A percentile compares a stretch with the other conserved stretches of the same genome.
Conservation (phyloP, 139 green algal genomes). For the Chlorella sorokiniana region DNA sequence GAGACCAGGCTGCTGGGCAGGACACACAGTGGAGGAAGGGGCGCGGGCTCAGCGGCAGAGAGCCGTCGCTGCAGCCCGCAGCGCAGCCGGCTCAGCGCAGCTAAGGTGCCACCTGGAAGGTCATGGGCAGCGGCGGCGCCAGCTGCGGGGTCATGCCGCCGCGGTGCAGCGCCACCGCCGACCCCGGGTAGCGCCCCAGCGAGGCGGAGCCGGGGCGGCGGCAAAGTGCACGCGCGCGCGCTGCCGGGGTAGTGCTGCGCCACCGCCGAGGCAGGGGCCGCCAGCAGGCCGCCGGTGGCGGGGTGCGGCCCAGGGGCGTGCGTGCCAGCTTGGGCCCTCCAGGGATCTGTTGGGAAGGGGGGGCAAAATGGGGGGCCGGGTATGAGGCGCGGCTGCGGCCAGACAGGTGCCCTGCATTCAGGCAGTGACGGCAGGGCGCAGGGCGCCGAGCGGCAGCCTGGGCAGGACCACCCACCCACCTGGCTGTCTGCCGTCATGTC, state of each 20-base stretch:
- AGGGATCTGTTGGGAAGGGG: slow-evolving; percentile 16
- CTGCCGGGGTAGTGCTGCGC: slow-evolving; percentile 35
- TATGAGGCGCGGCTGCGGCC: too few relatives aligned
- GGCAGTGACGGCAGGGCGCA: background rate
- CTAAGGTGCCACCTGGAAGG: slow-evolving; percentile 66
- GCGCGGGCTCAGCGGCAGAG: too few relatives aligned
- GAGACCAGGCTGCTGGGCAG: too few relatives aligned
- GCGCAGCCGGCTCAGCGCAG: too few relatives aligned
- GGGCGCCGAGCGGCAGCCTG: background rate
- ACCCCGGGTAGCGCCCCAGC: slow-evolving; percentile 29
- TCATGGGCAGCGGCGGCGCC: slow-evolving; percentile 43
- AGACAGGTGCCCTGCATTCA: too few relatives aligned
- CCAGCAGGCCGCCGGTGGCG: slow-evolving; percentile 6
- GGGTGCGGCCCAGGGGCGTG: slow-evolving; percentile 36
- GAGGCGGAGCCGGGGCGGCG: slow-evolving; percentile 22
- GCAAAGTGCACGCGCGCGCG: background rate
- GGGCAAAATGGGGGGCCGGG: too few relatives aligned
- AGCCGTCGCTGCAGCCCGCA: too few relatives aligned
- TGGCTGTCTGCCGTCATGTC: background rate
- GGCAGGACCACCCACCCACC: background rate
- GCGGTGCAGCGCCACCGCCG: slow-evolving; percentile 17
- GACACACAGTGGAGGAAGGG: too few relatives aligned
- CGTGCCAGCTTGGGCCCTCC: slow-evolving; percentile 44
- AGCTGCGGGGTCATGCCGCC: slow-evolving; percentile 23
- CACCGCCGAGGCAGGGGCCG: slow-evolving; percentile 7